Evolutionary conservation across 129 eudicot species (phyloP), one percentile per base, ranked within the genome.

Genomic region (Chrysanthemum seticuspe): DNA sequence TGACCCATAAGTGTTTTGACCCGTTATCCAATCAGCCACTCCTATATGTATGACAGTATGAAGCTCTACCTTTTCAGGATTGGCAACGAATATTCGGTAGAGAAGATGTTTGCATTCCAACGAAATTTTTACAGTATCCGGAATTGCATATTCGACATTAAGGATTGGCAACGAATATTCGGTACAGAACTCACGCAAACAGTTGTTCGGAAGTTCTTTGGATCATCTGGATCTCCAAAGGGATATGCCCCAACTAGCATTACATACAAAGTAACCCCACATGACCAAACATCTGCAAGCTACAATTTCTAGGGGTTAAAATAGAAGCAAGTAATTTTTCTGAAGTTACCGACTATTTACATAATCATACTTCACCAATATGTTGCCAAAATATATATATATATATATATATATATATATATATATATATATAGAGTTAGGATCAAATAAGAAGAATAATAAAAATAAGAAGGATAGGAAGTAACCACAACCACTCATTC

Each of bases 271-370:
- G 91, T 85, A 53, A 88, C 91, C 76, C 91, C 96, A 75, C 91
- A 89, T 40, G 96, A 89, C 96, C 96, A 89, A 75, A 89, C 89
- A 84, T 89, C 96, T 80, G 96, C 88, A 79, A 89, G 80, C 91
- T 89, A 74, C 74, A 71, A 49, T 68, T 44, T 52, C 53, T 21
- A 68, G 50, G 54, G 71, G 73, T 72, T 75, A 60, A 48, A 45
- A 50, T 73, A 55, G 29, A 15, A 58, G 47, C n/a, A 48, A 6
- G 12, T 34, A 31, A 57, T 40, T 36, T 2, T 14, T 11, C 14
- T 18, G 67, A 10, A 48, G 57, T 64, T 16, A 2, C 15, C 2
- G 16, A 52, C 52, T n/a, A n/a, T n/a, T 45, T 63, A 31, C 53
- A 64, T 34, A 63, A 13, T 74, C 15, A 58, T 36, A 36, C 57